Percentiles rank a stretch among this genome's conserved stretches.
Conservation (phyloP, 192 early-diverging fungal species). For the Coemansia sp. region DNA sequence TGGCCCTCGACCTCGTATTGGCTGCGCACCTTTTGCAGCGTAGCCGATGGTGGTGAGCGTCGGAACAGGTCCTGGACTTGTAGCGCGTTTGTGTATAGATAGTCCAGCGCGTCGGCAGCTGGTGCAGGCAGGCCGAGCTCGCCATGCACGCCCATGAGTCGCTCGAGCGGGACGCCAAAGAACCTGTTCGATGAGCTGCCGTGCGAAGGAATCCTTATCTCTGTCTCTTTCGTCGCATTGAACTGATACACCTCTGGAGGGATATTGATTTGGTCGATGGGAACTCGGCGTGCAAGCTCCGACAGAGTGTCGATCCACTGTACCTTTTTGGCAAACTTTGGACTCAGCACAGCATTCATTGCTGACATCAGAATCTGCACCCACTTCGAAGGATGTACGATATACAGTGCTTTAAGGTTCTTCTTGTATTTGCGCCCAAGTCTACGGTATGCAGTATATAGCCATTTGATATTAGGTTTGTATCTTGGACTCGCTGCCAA, state of each 20-base stretch:
- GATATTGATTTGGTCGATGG: slow-evolving; percentile 73
- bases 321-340: slow-evolving; percentile 88
- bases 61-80: slow-evolving; percentile 83
- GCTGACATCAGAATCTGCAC: slow-evolving; percentile 79
- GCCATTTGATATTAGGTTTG: slow-evolving; percentile 81
- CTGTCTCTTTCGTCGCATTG: slow-evolving; percentile 48
- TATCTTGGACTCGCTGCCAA: slow-evolving; percentile 76
- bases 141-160: slow-evolving; percentile 71
- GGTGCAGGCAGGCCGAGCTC: slow-evolving; percentile 76
- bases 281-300: slow-evolving; percentile 64
- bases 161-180: slow-evolving; percentile 77
- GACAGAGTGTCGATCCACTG: slow-evolving; percentile 74
- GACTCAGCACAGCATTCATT: slow-evolving; percentile 84
- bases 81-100: slow-evolving; percentile 69
- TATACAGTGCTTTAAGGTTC: slow-evolving; percentile 87
- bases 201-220: slow-evolving; percentile 45
- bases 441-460: slow-evolving; percentile 80
- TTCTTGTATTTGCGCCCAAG: slow-evolving; percentile 89
- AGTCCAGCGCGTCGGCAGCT: slow-evolving; percentile 68
- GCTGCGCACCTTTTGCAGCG: slow-evolving; percentile 61
- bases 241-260: slow-evolving; percentile 60
- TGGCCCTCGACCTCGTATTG: slow-evolving; percentile 51
- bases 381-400: slow-evolving; percentile 89
- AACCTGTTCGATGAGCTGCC: slow-evolving; percentile 46
- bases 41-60: slow-evolving; percentile 71